Conservation (phyloP, 345 rosid genomes). For the Syzygium jambos region DNA sequence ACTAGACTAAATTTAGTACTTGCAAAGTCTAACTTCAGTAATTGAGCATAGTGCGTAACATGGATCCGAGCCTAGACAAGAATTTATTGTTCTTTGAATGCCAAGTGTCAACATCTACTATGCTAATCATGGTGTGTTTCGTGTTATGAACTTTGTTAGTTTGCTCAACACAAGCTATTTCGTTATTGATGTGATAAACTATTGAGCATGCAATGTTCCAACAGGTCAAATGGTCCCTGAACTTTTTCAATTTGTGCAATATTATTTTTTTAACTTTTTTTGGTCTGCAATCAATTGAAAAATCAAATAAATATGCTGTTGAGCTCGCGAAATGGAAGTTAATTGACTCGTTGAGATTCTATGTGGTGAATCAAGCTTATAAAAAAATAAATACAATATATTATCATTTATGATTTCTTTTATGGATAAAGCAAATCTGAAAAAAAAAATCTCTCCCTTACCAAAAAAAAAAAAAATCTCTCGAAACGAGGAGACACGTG, state of each 20-base stretch:
- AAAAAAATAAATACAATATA: not conserved
- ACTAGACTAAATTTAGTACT: not conserved
- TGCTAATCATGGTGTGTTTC: not conserved
- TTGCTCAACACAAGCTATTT: not conserved
- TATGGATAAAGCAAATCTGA: not conserved
- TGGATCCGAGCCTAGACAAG: not conserved
- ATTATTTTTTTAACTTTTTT: fast-evolving
- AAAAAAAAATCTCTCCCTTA: not conserved
- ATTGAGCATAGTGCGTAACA: not conserved
- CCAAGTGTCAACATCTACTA: not conserved
- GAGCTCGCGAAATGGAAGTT: fast-evolving
- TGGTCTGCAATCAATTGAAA: fast-evolving
- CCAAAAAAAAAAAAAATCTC: not conserved
- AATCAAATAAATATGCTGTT: not conserved
- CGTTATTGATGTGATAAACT: fast-evolving
- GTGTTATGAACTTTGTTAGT: not conserved
- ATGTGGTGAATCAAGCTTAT: fast-evolving
- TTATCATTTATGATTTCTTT: not conserved
- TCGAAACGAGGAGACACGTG: fast-evolving
- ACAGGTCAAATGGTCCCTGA: not conserved
- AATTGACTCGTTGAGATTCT: fast-evolving
- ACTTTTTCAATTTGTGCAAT: not conserved
- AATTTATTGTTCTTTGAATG: not conserved
- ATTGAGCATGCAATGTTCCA: fast-evolving
- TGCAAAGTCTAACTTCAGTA: not conserved